These are phyloP conservation scores for Cicer bijugum DNA, from an alignment of 306 rosid genomes.

Conservation along the genomic window DNA sequence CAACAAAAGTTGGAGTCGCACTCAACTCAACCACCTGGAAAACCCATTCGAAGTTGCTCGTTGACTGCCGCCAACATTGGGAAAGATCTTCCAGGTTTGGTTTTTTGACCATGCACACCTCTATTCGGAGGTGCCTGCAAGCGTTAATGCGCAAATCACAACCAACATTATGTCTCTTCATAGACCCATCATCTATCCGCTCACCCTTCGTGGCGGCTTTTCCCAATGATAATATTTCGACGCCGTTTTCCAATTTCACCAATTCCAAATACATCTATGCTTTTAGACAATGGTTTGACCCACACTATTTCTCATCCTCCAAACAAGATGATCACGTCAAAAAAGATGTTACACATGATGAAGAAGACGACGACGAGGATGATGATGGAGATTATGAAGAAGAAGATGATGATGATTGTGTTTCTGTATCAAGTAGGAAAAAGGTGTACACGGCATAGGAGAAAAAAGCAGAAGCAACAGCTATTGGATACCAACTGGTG, in stretches of 20 bases:
- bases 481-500: constrained; percentile 73
- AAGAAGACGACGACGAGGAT: constrained; percentile 49
- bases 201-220: constrained; percentile 41
- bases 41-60: not conserved
- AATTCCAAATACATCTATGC: constrained; percentile 34
- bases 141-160: constrained; percentile 60
- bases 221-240: constrained; percentile 34
- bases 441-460: constrained; percentile 72
- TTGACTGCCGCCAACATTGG: not conserved
- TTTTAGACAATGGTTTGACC: constrained; percentile 46
- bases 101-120: not conserved
- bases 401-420: constrained; percentile 47
- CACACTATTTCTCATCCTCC: constrained; percentile 63
- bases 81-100: not conserved
- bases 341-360: constrained; percentile 41
- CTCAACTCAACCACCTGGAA: not conserved
- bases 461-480: constrained; percentile 71
- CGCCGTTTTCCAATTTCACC: constrained; percentile 40
- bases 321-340: constrained; percentile 42
- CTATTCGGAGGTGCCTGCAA: constrained; percentile 65
- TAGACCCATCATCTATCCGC: constrained; percentile 44
- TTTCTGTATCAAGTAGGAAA: constrained; percentile 45
- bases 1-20: not conserved
- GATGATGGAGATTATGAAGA: constrained; percentile 20
- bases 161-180: constrained; percentile 54